These are phyloP conservation scores for Sechiopsis laciniata DNA, from an alignment of 306 rosid species.

Conservation along the genomic window DNA sequence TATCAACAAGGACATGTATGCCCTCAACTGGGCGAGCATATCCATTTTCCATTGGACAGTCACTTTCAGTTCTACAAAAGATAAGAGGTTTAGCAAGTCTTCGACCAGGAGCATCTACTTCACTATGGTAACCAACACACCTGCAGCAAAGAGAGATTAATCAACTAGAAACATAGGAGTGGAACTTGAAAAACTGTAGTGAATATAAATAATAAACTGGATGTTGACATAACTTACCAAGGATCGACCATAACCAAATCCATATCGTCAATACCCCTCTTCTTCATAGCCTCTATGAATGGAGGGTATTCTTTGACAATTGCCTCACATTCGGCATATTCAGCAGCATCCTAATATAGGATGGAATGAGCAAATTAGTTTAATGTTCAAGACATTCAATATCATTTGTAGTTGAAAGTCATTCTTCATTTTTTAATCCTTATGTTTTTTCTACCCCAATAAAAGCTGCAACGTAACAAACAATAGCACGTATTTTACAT, in stretches of 20 bases:
- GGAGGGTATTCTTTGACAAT: constrained; percentile 79
- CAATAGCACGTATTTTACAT: not conserved
- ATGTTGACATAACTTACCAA: constrained; percentile 40
- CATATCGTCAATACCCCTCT: constrained; percentile 93
- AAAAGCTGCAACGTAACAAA: not conserved
- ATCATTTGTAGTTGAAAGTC: not conserved
- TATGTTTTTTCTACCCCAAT: not conserved
- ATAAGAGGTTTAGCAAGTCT: constrained; percentile 88
- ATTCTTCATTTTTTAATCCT: not conserved
- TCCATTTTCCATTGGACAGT: constrained; percentile 96
- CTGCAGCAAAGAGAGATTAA: constrained; percentile 34
- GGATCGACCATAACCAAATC: constrained; percentile 92
- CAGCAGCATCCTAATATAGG: constrained; percentile 64
- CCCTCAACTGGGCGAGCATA: constrained; percentile 96
- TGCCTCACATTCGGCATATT: constrained; percentile 93
- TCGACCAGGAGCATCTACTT: constrained; percentile 70
- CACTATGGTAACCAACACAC: constrained; percentile 84
- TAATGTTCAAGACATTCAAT: not conserved
- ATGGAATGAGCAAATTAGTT: constrained; percentile 1
- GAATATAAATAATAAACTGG: not conserved
- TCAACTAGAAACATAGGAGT: not conserved
- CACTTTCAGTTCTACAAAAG: constrained; percentile 87
- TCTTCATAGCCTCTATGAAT: constrained; percentile 87
- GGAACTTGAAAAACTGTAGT: not conserved
- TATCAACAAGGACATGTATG: constrained; percentile 66